phyloP scores from a whole-genome alignment of 139 green algal genomes.

The Edaphochlamys debaryana region DNA sequence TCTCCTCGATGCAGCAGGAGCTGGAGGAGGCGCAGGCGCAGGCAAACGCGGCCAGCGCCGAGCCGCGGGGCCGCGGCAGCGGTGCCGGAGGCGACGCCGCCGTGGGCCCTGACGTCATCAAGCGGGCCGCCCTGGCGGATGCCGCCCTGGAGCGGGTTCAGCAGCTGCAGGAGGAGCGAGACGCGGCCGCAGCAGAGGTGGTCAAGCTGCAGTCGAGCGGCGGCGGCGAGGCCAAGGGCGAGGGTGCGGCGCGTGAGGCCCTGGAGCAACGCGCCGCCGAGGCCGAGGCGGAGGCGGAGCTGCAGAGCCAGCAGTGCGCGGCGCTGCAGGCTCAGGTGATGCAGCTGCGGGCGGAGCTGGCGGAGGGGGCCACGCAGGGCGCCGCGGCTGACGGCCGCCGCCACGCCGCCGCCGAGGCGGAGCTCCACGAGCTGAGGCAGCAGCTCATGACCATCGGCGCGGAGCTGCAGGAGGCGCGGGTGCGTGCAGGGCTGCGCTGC shows the following conservation, averaged over 20 bases:
- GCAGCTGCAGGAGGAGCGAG: slow-evolving; percentile 3
- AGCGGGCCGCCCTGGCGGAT: background rate
- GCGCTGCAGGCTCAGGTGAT: background rate
- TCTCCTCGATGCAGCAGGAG: slow-evolving; percentile 13
- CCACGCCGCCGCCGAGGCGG: background rate
- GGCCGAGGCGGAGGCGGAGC: background rate
- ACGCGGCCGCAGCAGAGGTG: background rate
- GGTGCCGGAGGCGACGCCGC: too few relatives aligned
- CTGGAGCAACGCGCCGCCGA: background rate
- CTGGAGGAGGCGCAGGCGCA: background rate
- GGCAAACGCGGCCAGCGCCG: too few relatives aligned
- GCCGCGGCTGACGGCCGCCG: background rate
- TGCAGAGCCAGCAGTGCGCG: background rate
- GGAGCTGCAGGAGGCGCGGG: background rate
- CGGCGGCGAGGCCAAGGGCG: background rate
- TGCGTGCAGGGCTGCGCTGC: background rate
- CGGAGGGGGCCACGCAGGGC: too few relatives aligned
- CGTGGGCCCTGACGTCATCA: background rate
- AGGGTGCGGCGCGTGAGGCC: background rate
- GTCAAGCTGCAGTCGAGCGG: background rate
- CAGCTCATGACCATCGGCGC: background rate
- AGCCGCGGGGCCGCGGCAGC: background rate
- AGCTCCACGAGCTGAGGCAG: background rate
- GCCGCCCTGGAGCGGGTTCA: slow-evolving; percentile 2
- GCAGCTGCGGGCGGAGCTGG: background rate